These are phyloP conservation scores for Lachnellula arida DNA, from an alignment of 2,329 filamentous ascomycete genomes.

Conservation along the genomic window DNA sequence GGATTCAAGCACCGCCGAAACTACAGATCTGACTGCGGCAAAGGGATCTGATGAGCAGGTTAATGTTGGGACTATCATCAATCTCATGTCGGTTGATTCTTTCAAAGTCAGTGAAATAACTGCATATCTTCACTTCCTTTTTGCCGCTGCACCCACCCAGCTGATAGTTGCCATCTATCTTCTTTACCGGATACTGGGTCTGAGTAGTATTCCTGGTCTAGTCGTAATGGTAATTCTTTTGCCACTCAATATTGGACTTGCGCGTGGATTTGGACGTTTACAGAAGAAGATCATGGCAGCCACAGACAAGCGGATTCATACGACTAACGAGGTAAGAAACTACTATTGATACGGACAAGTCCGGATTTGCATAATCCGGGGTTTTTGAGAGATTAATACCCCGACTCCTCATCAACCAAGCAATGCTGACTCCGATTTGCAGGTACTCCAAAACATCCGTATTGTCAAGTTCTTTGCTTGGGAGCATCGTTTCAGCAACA, in stretches of 20 bases:
- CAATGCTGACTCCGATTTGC: too few species aligned
- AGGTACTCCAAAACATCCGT: conserved; percentile 83
- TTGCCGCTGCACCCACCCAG: conserved; percentile 86
- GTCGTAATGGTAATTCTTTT: conserved; percentile 83
- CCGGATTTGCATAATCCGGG: too few species aligned
- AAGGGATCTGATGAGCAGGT: conserved; percentile 64
- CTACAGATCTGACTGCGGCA: conserved; percentile 3
- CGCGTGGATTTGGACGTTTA: conserved; percentile 75
- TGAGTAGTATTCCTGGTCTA: conserved; percentile 90
- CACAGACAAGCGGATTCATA: conserved; percentile 92
- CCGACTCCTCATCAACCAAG: too few species aligned
- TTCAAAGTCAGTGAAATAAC: conserved; percentile 97
- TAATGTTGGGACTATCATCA: conserved; percentile 97
- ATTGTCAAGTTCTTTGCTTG: conserved; percentile 99
- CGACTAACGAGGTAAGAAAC: conserved; percentile 72
- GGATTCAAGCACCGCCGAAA: conserved; percentile 5
- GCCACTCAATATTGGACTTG: conserved; percentile 85
- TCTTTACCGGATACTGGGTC: conserved; percentile 84
- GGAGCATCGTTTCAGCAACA: conserved; percentile 83
- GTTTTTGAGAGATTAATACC: too few species aligned
- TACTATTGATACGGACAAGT: too few species aligned
- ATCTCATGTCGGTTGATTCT: conserved; percentile 98
- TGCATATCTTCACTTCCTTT: conserved; percentile 93
- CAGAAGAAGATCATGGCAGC: conserved; percentile 90
- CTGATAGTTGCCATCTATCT: conserved; percentile 74